These are phyloP conservation scores for Limnanthes douglasii DNA, from an alignment of 345 rosid species.

Conservation along the genomic window DNA sequence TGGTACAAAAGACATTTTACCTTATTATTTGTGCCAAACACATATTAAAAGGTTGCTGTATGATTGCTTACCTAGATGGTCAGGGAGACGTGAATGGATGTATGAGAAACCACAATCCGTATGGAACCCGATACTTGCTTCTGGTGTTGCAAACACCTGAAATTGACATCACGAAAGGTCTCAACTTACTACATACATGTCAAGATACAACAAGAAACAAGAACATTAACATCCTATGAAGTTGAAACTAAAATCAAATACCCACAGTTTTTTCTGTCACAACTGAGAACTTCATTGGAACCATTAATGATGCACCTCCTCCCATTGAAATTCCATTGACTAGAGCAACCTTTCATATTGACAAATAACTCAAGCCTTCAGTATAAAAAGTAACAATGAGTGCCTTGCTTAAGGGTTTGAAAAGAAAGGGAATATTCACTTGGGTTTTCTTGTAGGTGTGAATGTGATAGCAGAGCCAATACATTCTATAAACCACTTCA, in stretches of 20 bases:
- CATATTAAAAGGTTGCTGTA: slow-evolving; percentile 3
- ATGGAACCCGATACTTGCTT: slow-evolving; percentile 89
- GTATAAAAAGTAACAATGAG: no score
- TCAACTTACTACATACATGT: slow-evolving; percentile 1
- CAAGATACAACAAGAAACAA: no score
- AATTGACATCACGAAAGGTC: slow-evolving; percentile 1
- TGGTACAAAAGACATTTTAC: not conserved
- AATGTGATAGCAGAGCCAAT: slow-evolving; percentile 90
- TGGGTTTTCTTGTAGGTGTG: slow-evolving; percentile 75
- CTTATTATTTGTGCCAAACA: no score
- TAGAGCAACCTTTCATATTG: slow-evolving; percentile 77
- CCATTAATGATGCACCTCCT: slow-evolving; percentile 91
- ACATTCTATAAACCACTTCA: slow-evolving; percentile 88
- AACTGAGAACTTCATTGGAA: slow-evolving; percentile 83
- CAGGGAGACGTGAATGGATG: slow-evolving; percentile 75
- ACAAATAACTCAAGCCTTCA: no score
- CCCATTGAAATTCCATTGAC: slow-evolving; percentile 93
- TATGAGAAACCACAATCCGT: slow-evolving; percentile 89
- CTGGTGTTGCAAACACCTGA: slow-evolving; percentile 94
- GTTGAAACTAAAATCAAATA: slow-evolving; percentile 2
- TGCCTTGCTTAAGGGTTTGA: not conserved
- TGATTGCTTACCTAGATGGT: slow-evolving; percentile 50
- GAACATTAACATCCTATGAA: no score
- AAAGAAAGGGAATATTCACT: slow-evolving; percentile 18
- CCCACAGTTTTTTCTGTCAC: slow-evolving; percentile 91